Percentiles rank a stretch among this genome's conserved stretches.
These are phyloP conservation scores for Batkoa obscura DNA, from an alignment of 371 early-diverging fungal genomes.

Conservation along the genomic window DNA sequence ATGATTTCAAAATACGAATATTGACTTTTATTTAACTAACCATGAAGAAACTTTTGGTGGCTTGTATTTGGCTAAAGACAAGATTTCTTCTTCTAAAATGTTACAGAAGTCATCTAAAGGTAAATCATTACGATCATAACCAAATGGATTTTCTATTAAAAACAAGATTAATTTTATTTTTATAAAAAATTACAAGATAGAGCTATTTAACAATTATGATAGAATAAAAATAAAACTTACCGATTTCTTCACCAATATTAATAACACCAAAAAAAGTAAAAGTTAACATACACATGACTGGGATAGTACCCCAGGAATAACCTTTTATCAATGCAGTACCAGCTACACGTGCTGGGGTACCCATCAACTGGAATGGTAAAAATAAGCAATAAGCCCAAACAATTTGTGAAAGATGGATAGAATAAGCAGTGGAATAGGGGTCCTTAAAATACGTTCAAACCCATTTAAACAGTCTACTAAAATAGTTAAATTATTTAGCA, in stretches of 20 bases:
- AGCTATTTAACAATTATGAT: constrained; percentile 49
- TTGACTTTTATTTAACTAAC: no score
- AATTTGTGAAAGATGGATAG: constrained; percentile 52
- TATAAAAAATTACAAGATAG: constrained; percentile 11
- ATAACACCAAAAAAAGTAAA: constrained; percentile 56
- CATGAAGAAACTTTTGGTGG: background rate
- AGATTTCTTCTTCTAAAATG: constrained; percentile 3
- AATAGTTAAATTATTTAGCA: constrained; percentile 14
- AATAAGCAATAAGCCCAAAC: constrained; percentile 42
- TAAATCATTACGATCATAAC: constrained; percentile 16
- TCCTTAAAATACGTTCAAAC: constrained; percentile 55
- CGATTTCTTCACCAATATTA: constrained; percentile 46
- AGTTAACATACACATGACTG: constrained; percentile 30
- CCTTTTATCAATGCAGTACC: background rate
- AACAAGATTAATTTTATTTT: constrained; percentile 5
- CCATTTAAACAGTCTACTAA: constrained; percentile 22
- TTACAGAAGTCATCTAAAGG: constrained; percentile 13
- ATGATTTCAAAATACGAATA: no score
- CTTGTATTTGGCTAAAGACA: background rate
- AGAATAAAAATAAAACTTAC: constrained; percentile 56
- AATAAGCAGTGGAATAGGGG: constrained; percentile 73
- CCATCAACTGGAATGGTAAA: constrained; percentile 45
- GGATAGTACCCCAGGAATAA: constrained; percentile 18
- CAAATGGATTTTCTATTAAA: constrained; percentile 27
- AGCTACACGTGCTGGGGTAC: constrained; percentile 12